Evolutionary conservation across 164 flowering plant genomes (phyloP), one percentile per base, ranked within the genome.

Genomic region (Liriodendron chinense): DNA sequence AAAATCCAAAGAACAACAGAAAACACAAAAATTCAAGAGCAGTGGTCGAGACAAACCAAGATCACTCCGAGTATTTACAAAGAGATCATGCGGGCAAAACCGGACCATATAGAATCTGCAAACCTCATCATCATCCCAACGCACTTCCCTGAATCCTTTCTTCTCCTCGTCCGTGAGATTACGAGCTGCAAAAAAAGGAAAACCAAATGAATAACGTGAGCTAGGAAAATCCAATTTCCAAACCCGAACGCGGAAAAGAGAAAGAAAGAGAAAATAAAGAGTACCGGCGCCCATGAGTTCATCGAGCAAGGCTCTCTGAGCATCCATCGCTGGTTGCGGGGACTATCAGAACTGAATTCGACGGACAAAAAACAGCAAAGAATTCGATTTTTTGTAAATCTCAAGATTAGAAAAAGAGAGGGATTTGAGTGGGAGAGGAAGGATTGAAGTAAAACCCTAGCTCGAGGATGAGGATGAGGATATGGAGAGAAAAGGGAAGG

Each of bases 211-310:
- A 78, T 18, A 7, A 64, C 16, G 14, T 47, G 48, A 48, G 10
- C 2, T 67, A 28, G 9, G 13, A 48, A 18, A 7, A 74, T 25
- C 66, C 47, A 24, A 74, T 50, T 20, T 4, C 10, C 66, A 34
- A 7, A 65, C 24, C 47, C 43, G 7, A 47, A 13, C 49, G n/a
- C 2, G 63, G 50, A 65, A 66, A 26, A 1, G 3, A 7, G 1
- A 3, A 53, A 53, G 16, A 34, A 43, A 4, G 21, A 7, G 26
- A 72, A 43, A 24, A 50, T 7, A 24, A 70, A 48, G 18, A n/a
- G 20, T 80, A 96, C 98, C 96, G 83, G 99, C 82, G 20, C 99
- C 99, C 99, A 96, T 94, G 68, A 96, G 92, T 80, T 92, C 98
- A 78, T 96, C 99, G 2, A 96, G 91, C 77, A 96, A 83, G 81